These are phyloP conservation scores for Beauveria scarabaeidicola DNA, from an alignment of 2,329 filamentous ascomycete genomes.

Conservation along the genomic window DNA sequence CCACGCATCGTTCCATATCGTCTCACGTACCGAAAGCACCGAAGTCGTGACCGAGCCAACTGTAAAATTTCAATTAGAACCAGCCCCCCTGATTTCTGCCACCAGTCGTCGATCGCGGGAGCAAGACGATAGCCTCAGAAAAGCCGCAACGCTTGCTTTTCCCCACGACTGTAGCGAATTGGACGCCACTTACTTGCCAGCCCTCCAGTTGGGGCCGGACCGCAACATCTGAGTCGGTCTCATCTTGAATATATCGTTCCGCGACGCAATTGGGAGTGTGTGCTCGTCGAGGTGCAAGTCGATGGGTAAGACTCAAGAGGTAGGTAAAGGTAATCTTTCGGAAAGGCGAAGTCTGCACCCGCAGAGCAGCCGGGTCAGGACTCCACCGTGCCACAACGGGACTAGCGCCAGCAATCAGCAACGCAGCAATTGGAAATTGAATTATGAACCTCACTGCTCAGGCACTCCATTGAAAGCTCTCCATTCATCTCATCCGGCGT, in stretches of 20 bases:
- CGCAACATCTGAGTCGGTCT: conserved; percentile 33
- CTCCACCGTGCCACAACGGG: conserved; percentile 8
- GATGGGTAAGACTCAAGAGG: conserved; percentile 6
- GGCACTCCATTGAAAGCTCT: conserved; percentile 7
- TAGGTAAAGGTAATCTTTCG: conserved; percentile 13
- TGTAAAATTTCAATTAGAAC: conserved; percentile 30
- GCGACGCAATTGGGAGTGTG: background rate
- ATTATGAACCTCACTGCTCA: conserved; percentile 7
- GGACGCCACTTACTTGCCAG: conserved; percentile 26
- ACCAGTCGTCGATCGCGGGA: background rate
- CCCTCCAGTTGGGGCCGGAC: conserved; percentile 24
- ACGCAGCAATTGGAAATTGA: background rate
- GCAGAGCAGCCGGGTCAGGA: conserved; percentile 8
- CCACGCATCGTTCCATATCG: conserved; percentile 1
- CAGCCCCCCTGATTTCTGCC: background rate
- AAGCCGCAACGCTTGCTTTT: conserved; percentile 23
- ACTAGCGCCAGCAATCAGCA: conserved; percentile 1
- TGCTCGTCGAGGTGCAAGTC: conserved; percentile 3
- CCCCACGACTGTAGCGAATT: conserved; percentile 9
- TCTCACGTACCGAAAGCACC: conserved; percentile 61
- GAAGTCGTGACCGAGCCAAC: conserved; percentile 63
- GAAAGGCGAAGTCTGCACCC: conserved; percentile 17
- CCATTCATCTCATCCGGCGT: conserved; percentile 4
- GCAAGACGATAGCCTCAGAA: conserved; percentile 14
- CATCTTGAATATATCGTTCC: conserved; percentile 24